Evolutionary conservation across 2,329 filamentous ascomycete genomes (phyloP).

Genomic region (Trichoderma sp.): DNA sequence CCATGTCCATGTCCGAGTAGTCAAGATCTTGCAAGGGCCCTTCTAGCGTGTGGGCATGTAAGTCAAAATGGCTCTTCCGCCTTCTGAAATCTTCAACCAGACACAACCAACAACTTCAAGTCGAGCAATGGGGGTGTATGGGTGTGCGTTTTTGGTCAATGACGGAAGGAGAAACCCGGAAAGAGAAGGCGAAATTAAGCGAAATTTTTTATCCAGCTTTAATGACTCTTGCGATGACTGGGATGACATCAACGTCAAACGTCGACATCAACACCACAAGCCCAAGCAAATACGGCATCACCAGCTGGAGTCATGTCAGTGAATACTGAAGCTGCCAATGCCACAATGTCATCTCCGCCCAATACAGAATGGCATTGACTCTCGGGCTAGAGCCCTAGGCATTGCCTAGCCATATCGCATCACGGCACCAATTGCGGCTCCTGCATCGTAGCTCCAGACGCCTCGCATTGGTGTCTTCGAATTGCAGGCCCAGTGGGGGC

Average conservation of each 20-base stretch:
- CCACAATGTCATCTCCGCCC: neutral
- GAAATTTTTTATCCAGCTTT: neutral
- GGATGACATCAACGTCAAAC: neutral
- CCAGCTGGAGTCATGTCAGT: neutral
- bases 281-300: neutral
- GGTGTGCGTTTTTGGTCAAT: neutral
- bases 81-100: slow-evolving; percentile 7
- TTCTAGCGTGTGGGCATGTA: slow-evolving; percentile 8
- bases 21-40: slow-evolving; percentile 7
- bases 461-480: slow-evolving; percentile 16
- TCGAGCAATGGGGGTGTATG: neutral
- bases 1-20: neutral
- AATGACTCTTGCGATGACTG: neutral
- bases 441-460: slow-evolving; percentile 9
- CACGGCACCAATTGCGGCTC: slow-evolving; percentile 10
- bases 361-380: neutral
- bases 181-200: neutral
- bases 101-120: slow-evolving; percentile 6
- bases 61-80: slow-evolving; percentile 6
- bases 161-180: neutral
- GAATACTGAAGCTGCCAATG: neutral
- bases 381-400: neutral
- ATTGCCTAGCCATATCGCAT: neutral
- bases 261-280: neutral
- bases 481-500: slow-evolving; percentile 13